Percentiles rank a stretch among this genome's conserved stretches.
Conservation (phyloP, 1,139 yeast genomes). For the Scheffersomyces insectosa region DNA sequence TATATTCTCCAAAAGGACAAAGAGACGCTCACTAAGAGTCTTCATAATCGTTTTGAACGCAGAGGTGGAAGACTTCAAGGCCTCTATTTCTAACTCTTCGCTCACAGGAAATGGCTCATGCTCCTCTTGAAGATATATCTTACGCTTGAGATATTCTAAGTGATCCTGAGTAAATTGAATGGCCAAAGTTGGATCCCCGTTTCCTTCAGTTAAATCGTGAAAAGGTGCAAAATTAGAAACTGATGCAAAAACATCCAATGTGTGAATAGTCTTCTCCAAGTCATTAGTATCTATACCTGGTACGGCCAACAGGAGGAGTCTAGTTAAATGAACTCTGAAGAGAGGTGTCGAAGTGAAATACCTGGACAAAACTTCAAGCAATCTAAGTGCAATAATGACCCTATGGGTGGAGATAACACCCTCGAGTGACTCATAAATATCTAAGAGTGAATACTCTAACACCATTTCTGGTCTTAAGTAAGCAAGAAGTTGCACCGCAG, state of each 20-base stretch:
- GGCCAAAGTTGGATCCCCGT: conserved; percentile 58
- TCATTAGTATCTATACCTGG: conserved; percentile 93
- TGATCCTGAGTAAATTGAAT: conserved; percentile 72
- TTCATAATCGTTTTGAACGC: conserved; percentile 65
- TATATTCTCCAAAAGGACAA: conserved; percentile 70
- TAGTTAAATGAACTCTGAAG: conserved; percentile 76
- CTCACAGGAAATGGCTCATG: conserved; percentile 29
- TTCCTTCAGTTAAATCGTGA: conserved; percentile 47
- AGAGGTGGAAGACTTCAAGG: conserved; percentile 73
- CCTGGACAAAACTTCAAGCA: conserved; percentile 65
- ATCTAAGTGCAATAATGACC: conserved; percentile 69
- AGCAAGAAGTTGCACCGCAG: conserved; percentile 64
- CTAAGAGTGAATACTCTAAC: conserved; percentile 66
- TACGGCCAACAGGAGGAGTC: conserved; percentile 66
- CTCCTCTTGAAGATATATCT: conserved; percentile 22
- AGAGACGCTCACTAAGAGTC: conserved; percentile 59
- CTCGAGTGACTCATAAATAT: conserved; percentile 80
- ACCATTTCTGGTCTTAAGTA: conserved; percentile 62
- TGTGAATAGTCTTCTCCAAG: conserved; percentile 66
- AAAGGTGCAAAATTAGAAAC: conserved; percentile 77
- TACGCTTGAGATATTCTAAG: conserved; percentile 47
- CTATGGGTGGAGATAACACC: conserved; percentile 84
- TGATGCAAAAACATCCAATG: conserved; percentile 71
- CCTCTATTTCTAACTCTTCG: conserved; percentile 48
- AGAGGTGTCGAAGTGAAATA: conserved; percentile 65